Base-by-base conservation (phyloP, 1,139 yeast species). In the Suhomyces yuchorum region DNA sequence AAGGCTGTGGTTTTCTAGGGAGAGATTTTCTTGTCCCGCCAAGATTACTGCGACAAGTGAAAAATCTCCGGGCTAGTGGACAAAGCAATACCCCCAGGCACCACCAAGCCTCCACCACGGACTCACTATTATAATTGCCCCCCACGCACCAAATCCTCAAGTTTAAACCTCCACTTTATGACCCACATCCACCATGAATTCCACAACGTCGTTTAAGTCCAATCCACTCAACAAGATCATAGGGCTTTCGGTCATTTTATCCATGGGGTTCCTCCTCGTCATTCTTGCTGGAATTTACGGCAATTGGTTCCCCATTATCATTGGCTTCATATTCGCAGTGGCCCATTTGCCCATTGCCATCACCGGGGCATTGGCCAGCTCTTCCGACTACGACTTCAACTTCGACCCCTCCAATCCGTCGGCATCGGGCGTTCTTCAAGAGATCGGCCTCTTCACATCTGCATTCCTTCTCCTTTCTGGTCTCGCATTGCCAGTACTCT, bases 261-360 rank as follows among this genome's bases (percentile, higher is more conserved):
- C 96, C 1, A 73, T 85, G 62, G 96, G 96, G 11, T 88, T 88
- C 57, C 77, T 89, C 40, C 72, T 87, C 49, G 84, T 87, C 43
- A 84, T 88, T n/a, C 75, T 88, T 18, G 89, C 95, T 14, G 88
- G 92, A 20, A 73, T 87, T 17, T 84, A 77, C 61, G 86, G 87
- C 45, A 87, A 85, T 63, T 88, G 96, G 96, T 75, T 80, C 55
- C 95, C 96, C 3, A 73, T 86, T 37, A 70, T 84, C 41, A 80
- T 81, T 51, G 85, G 84, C 55, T 60, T 73, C 50, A 67, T 65
- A 43, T 79, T 70, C 61, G 73, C 83, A 36, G 60, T 82, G 37
- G 93, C 96, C 2, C 91, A 90, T 51, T 58, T 87, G 37, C 96
- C 96, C 2, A 78, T 84, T 30, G 78, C 66, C 7, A 60, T 75